Evolutionary conservation across 164 flowering plant species (phyloP), one percentile per base, ranked within the genome.

Genomic region (Kingdonia uniflora): DNA sequence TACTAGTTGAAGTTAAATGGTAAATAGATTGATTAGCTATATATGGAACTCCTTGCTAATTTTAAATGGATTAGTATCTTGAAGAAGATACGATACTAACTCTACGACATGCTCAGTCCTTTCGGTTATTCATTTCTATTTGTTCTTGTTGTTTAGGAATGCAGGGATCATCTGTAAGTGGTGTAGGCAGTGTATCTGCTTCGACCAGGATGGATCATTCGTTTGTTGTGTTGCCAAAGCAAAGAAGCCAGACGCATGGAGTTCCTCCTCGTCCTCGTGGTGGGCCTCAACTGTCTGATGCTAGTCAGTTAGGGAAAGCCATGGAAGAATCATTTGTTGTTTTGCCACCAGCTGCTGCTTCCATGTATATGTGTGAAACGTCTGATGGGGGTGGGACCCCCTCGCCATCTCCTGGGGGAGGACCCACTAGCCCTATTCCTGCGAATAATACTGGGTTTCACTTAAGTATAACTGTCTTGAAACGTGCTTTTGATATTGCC

Each of bases 281-380:
- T 53, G 80, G 69, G 51, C 48, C 72, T 40, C 26, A 44, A 24
- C 81, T 68, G 56, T 62, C 82, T 57, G 94, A 84, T 47, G 17
- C 73, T n/a, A 69, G 71, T 62, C 79, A 70, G 42, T 51, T 78
- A 55, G 85, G 84, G 40, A 94, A 79, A 69, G 70, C 83, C 52
- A 87, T 89, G 91, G 99, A 89, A 29, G 99, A 89, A 53, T 94
- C 97, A 2, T 94, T 87, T 79, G 96, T 94, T 55, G 96, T 94
- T 29, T 69, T 84, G 77, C 87, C 91, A 54, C 85, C 82, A 22
- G 80, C 92, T 43, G 80, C 84, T 58, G 92, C 92, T 52, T 84
- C 85, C 37, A 85, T 94, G 60, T 78, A 94, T 56, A 81, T 80
- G 52, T 65, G 68, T 58, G 97, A 90, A 56, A 61, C 70, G 23